Percentiles rank a stretch among this genome's conserved stretches.
Conservation (phyloP, 495 filamentous ascomycete species). For the Neurospora discreta region DNA sequence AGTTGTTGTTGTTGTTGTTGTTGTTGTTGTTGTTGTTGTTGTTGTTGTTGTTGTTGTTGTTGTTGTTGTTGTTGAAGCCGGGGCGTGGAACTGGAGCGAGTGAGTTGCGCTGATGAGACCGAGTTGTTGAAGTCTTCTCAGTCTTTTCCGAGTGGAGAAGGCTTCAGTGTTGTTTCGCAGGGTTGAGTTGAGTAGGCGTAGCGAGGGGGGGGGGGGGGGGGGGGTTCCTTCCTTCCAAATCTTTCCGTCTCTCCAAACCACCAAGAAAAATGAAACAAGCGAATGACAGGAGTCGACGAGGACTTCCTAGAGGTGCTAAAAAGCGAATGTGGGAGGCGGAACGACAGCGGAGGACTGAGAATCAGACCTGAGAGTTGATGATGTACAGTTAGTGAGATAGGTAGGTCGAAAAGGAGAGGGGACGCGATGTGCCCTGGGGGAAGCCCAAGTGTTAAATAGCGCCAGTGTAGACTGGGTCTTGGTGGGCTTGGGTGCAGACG, state of each 20-base stretch:
- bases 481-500: background rate
- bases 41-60: background rate
- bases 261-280: conserved; percentile 39
- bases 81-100: background rate
- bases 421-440: conserved; percentile 21
- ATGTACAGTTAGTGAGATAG: conserved; percentile 22
- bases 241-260: conserved; percentile 25
- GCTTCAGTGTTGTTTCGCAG: background rate
- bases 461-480: conserved; percentile 1
- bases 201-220: background rate
- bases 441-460: conserved; percentile 25
- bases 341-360: conserved; percentile 27
- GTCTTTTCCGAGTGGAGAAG: background rate
- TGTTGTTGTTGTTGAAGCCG: background rate
- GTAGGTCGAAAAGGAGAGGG: conserved; percentile 7
- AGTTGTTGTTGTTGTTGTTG: background rate
- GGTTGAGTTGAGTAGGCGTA: conserved; percentile 8
- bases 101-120: background rate
- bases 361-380: conserved; percentile 13
- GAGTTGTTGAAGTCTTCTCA: background rate
- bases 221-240: conserved; percentile 5
- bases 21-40: background rate
- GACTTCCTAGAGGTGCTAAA: conserved; percentile 43
- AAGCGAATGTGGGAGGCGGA: conserved; percentile 40
- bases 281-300: conserved; percentile 56